Evolutionary conservation across 331 rosid species (phyloP), one percentile per base, ranked within the genome.

Genomic region (Acacia pycnantha): DNA sequence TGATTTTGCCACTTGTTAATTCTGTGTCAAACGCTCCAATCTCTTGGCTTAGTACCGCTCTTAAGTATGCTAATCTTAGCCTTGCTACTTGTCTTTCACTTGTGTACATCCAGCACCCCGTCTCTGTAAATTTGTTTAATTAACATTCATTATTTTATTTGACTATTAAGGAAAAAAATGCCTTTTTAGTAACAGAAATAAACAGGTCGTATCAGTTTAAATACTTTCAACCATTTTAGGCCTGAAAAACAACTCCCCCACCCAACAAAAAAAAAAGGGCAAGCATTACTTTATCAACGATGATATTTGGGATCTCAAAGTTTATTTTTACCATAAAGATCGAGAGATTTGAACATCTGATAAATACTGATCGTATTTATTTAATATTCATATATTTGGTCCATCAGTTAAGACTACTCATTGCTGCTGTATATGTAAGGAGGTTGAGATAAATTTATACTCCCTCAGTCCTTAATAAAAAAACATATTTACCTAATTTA

Each of bases 1-100:
- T 94, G 70, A 94, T 83, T 82, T 86, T 92, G 10, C 90, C 91
- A 83, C 84, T 87, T 13, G 97, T 90, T 83, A 94, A 78, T 70
- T 94, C 92, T 74, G 98, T 92, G 78, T 94, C 97, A 73, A 91
- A 94, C 43, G 97, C 98, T 2, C 97, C 97, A 22, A 94, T 81
- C 74, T 94, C 98, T 81, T 92, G 98, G 79, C 84, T 82, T 6
- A 94, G 92, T 3, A 94, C 92, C 71, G 97, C 92, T 74, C 53
- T 86, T 48, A 94, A 86, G 81, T 88, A 92, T 11, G 92, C 97
- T 40, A 94, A 71, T 77, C 97, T 84, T 71, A 94, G 70, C 7
- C 93, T 89, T 0, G 75, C 81, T 54, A 89, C 61, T 78, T 94
- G 98, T 79, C 98, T 91, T 74, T 94, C 93, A 84, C 98, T 92